phyloP scores from a whole-genome alignment of 1,284 basidiomycete species.

The Trichosporon asahii region DNA sequence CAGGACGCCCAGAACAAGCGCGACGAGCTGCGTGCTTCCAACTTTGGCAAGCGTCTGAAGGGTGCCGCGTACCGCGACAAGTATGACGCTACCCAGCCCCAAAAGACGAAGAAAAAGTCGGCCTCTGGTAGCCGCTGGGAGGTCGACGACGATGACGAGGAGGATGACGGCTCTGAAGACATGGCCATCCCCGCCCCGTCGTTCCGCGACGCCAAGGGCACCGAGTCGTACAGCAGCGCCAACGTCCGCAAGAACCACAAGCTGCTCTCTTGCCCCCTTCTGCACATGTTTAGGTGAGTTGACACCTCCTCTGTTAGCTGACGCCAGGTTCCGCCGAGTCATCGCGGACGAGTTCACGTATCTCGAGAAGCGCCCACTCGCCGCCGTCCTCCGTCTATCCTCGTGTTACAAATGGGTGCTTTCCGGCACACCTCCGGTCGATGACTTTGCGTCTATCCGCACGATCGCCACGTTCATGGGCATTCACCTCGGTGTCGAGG shows the following conservation, averaged over 20 bases:
- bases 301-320: neutral
- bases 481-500: constrained; percentile 82
- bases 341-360: constrained; percentile 97
- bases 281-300: constrained; percentile 77
- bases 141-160: constrained; percentile 36
- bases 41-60: constrained; percentile 47
- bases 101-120: constrained; percentile 52
- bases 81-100: constrained; percentile 48
- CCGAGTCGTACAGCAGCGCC: constrained; percentile 52
- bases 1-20: constrained; percentile 40
- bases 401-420: constrained; percentile 86
- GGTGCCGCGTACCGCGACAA: constrained; percentile 46
- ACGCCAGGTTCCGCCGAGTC: constrained; percentile 64
- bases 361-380: constrained; percentile 72
- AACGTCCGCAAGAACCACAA: constrained; percentile 70
- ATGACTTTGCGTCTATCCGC: constrained; percentile 80
- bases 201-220: constrained; percentile 32
- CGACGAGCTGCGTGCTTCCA: constrained; percentile 41
- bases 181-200: constrained; percentile 28
- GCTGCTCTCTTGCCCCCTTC: constrained; percentile 71
- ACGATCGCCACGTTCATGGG: constrained; percentile 77
- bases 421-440: constrained; percentile 91
- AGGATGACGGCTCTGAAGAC: constrained; percentile 11
- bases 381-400: constrained; percentile 71
- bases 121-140: constrained; percentile 33